Evolutionary conservation across 352 stramenopile species (phyloP), one percentile per base, ranked within the genome.

Genomic region (Phytophthora multivora): DNA sequence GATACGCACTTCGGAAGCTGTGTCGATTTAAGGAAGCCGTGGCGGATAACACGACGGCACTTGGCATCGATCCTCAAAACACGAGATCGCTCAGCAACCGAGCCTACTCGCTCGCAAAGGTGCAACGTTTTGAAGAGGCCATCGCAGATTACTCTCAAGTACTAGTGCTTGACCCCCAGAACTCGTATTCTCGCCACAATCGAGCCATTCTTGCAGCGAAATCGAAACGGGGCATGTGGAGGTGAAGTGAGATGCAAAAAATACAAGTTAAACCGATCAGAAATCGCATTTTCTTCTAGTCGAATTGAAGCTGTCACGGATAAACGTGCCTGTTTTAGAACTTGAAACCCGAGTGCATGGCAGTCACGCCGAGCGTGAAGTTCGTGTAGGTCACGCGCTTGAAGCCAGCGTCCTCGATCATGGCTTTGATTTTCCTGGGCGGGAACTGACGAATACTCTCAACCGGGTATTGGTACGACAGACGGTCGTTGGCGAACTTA

Each of bases 401-500:
- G 77, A 99, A 99, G 35, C 97, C 97, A n/a, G 87, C 97, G 26
- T 87, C 69, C 49, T 95, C 74, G 63, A 99, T 98, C 86, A 98
- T 97, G 15, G 71, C 57, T 69, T 98, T 83, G 43, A 99, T 97
- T 85, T 13, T 98, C 89, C 75, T 99, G 97, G 90, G 85, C n/a
- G 96, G 97, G 76, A 99, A 99, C 71, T 99, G 97, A 46, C 98
- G 91, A 69, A 99, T 99, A 72, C 93, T 99, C 75, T 99, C 98
- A 11, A 99, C 98, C 19, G 99, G 63, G 71, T 99, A 99, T 80
- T 94, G 97, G 84, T 99, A 99, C 13, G 96, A 98, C 51, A 89
- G 84, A 40, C 93, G 86, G 88, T 99, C 97, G 61, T 96, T 94
- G 5, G 95, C 94, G 8, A 99, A 89, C 51, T 98, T 87, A n/a